Conservation (phyloP, 2,329 filamentous ascomycete species). For the Diaporthe australafricana region DNA sequence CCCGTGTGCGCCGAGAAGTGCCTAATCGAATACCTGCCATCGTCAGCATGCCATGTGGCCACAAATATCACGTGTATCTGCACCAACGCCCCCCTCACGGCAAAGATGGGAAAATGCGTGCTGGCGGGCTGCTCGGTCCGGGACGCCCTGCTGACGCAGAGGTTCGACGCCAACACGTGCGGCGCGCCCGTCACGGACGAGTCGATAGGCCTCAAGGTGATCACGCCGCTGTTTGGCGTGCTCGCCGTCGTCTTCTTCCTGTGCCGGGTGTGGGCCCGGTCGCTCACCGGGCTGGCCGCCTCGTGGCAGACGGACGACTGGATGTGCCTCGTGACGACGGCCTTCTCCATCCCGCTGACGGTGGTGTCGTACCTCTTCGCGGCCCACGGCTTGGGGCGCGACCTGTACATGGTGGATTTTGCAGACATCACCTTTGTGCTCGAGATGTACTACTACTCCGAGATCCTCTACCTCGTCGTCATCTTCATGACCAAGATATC, state of each 20-base stretch:
- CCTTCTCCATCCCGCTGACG: conserved; percentile 19
- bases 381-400: conserved; percentile 2
- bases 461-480: conserved; percentile 7
- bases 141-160: conserved; percentile 12
- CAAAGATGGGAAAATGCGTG: conserved; percentile 7
- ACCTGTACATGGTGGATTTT: not conserved
- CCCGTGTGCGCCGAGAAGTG: conserved; percentile 5
- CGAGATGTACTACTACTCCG: conserved; percentile 18
- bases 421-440: conserved; percentile 22
- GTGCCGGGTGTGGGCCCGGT: conserved; percentile 21
- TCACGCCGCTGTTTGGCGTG: conserved; percentile 21
- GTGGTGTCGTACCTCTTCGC: conserved; percentile 19
- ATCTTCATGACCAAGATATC: conserved; percentile 25
- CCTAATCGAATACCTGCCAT: not conserved
- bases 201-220: conserved; percentile 17
- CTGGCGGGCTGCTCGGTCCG: not conserved
- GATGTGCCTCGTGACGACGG: conserved; percentile 11
- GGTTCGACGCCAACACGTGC: conserved; percentile 14
- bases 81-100: conserved; percentile 4
- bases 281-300: conserved; percentile 15
- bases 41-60: conserved; percentile 18
- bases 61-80: conserved; percentile 23
- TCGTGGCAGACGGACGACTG: conserved; percentile 24
- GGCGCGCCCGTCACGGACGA: not conserved
- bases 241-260: conserved; percentile 21